Evolutionary conservation across 768 basidiomycete species (phyloP), one percentile per base, ranked within the genome.

Genomic region (Lactifluus volemus): DNA sequence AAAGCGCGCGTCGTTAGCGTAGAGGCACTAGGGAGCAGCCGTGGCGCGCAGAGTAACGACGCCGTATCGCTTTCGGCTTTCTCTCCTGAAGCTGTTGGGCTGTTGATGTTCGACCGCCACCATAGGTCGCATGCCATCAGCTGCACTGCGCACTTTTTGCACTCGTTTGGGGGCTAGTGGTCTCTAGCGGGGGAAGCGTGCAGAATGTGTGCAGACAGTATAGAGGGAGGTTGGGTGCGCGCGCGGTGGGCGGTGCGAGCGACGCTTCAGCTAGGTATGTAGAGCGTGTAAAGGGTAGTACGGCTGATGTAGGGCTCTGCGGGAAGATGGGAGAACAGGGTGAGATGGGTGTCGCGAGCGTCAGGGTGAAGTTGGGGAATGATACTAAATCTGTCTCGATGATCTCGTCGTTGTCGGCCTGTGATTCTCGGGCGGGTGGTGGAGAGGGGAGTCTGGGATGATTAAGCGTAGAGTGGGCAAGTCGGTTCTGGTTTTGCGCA

Each of bases 51-150:
- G 4, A 63, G 61, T 7, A 5, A 15, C 9, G 29, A 12, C 15
- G 14, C 12, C 11, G 32, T 17, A 19, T n/a, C 44, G 2, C n/a
- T 2, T 8, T 44, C 44, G 8, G 41, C 0, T 42, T 44, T 15
- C 0, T 4, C 44, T 19, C 8, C n/a, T 19, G 17, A 7, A 12
- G 14, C 39, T 39, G 15, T 15, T 42, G 15, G 15, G 44, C 44
- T 44, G 44, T 2, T 11, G 38, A 38, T 25, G 38, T 7, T 10
- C 5, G 49, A 49, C 6, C 10, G 8, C 52, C 17, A 63, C 61
- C 61, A 63, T 11, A 41, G 44, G 9, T 58, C 51, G 36, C 61
- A 63, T 2, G 61, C 61, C 12, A 44, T 47, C 6, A 58, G 48
- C 17, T 58, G 56, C 10, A 29, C 2, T 4, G 10, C 4, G 21